Conservation (phyloP, 805 yeast species). For the Saccharomycopsis amapae region DNA sequence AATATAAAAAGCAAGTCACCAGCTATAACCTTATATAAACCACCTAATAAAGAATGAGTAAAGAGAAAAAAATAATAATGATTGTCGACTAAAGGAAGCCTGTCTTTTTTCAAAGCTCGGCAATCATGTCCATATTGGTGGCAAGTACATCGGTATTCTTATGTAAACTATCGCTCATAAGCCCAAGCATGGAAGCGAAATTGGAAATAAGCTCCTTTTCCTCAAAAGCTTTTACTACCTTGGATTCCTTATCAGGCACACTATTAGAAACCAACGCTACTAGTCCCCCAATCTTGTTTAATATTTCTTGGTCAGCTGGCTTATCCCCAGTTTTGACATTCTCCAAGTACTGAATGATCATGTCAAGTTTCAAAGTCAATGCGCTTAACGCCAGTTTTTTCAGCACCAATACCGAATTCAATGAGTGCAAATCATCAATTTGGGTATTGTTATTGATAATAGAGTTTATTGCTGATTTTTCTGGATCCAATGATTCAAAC, state of each 20-base stretch:
- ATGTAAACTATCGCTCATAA: not conserved
- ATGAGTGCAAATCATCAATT: not conserved
- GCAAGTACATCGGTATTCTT: not conserved
- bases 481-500: constrained; percentile 7
- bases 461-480: constrained; percentile 8
- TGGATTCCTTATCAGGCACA: not conserved
- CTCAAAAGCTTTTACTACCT: not conserved
- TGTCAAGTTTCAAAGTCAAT: not conserved
- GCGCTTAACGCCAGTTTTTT: not conserved
- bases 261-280: not conserved
- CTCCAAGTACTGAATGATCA: constrained; percentile 2
- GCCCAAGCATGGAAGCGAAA: not conserved
- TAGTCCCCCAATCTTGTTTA: constrained; percentile 1
- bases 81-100: not conserved
- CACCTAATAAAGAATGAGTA: not conserved
- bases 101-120: not conserved
- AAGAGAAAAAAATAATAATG: not conserved
- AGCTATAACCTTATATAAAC: no score
- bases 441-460: not conserved
- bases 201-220: not conserved
- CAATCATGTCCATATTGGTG: not conserved
- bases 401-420: not conserved
- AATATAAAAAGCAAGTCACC: no score
- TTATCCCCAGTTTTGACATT: not conserved
- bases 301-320: not conserved